These are phyloP conservation scores for Lentinula sp. DNA, from an alignment of 768 basidiomycete species.

Conservation along the genomic window DNA sequence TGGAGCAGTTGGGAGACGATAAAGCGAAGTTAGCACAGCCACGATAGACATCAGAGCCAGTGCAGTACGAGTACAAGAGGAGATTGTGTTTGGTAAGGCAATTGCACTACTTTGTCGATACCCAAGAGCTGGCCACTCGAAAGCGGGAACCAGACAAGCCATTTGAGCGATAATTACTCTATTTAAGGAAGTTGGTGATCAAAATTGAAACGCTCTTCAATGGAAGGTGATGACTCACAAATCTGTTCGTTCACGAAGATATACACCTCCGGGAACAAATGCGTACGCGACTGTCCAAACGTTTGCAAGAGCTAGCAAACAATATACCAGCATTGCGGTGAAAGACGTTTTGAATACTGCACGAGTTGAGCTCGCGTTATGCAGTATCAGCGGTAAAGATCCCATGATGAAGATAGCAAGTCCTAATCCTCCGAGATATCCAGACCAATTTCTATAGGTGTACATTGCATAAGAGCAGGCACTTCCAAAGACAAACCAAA, in stretches of 20 bases:
- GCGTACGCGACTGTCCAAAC: slow-evolving; percentile 88
- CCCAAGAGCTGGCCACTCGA: slow-evolving; percentile 29
- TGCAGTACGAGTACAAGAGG: slow-evolving; percentile 23
- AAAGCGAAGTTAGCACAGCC: slow-evolving; percentile 49
- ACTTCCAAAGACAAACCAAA: slow-evolving; percentile 53
- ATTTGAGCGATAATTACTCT: slow-evolving; percentile 56
- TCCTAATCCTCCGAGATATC: slow-evolving; percentile 63
- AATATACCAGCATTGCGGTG: slow-evolving; percentile 52
- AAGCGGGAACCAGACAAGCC: slow-evolving; percentile 40
- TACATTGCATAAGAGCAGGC: slow-evolving; percentile 52
- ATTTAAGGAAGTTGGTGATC: not conserved
- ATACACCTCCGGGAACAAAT: slow-evolving; percentile 76
- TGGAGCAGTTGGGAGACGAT: slow-evolving; percentile 41
- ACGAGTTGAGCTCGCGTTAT: slow-evolving; percentile 34
- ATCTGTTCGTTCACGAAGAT: slow-evolving; percentile 74
- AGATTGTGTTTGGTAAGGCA: slow-evolving; percentile 12
- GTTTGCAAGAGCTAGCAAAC: slow-evolving; percentile 59
- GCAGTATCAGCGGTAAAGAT: slow-evolving; percentile 48
- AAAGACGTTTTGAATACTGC: slow-evolving; percentile 46
- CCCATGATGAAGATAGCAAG: slow-evolving; percentile 62
- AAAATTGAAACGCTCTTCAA: not conserved
- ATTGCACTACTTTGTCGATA: not conserved
- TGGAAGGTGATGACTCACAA: slow-evolving; percentile 37
- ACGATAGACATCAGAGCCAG: slow-evolving; percentile 35
- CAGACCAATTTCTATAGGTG: slow-evolving; percentile 55